Evolutionary conservation across 306 rosid species (phyloP), one percentile per base, ranked within the genome.

Genomic region (Comarum palustre): DNA sequence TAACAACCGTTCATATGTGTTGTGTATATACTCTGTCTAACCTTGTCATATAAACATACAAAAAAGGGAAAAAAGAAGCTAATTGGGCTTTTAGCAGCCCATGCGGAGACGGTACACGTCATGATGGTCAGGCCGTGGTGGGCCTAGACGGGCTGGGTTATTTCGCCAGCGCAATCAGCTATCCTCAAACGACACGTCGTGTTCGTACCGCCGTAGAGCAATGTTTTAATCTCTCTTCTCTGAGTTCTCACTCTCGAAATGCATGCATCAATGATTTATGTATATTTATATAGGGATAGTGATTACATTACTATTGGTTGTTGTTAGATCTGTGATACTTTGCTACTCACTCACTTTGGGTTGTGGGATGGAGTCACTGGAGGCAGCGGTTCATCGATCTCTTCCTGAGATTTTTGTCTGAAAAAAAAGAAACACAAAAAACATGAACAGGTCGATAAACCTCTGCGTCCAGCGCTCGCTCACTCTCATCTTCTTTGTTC

Each of bases 361-460:
- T 24, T 67, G 59, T 79, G 79, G 75, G 87, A 86, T 72, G 84
- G 83, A 84, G 94, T 82, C 96, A 84, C 95, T 94, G 99, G 97
- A 95, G 84, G 99, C 97, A 91, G 99, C 96, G 97, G 97, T 91
- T 95, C 93, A 88, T 95, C 99, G 97, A 95, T 87, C 99, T 82
- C 86, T 95, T 95, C 96, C 84, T 91, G 97, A 76, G 74, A 78
- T 80, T 88, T 41, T 88, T 90, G 82, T 76, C 81, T 82, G 85
- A 52, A 73, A 36, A 71, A 55, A 42, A 71, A 9, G 45, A 41
- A 79, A 79, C 86, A 81, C 88, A 85, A 5, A n/a, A 84, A 78
- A 42, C 99, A 89, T 69, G 96, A 95, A 95, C 85, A 86, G 99
- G 81, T 95, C 99, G 99, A 95, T 95, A 95, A 95, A 95, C 99